These are phyloP conservation scores for Dryas drummondii DNA, from an alignment of 306 rosid species.

Conservation along the genomic window DNA sequence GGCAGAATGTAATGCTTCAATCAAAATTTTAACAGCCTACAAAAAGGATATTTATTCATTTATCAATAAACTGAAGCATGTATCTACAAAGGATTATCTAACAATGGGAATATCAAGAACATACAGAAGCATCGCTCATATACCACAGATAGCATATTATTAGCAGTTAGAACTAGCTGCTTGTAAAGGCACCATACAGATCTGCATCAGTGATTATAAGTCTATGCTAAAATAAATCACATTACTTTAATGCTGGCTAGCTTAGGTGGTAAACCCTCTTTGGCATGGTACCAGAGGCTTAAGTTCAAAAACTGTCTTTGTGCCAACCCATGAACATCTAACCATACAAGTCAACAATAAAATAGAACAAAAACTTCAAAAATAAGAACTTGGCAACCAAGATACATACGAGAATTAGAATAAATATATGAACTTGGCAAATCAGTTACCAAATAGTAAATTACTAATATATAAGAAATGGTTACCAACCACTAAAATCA, in stretches of 20 bases:
- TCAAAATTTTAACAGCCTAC: slow-evolving; percentile 75
- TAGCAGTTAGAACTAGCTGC: neutral
- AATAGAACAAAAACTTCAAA: neutral
- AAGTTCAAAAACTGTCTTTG: slow-evolving; percentile 5
- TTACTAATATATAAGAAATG: neutral
- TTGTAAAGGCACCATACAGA: neutral
- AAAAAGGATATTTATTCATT: slow-evolving; percentile 15
- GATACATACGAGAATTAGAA: neutral
- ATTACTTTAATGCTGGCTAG: neutral
- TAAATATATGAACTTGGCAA: neutral
- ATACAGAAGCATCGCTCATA: neutral
- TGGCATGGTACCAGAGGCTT: slow-evolving; percentile 1
- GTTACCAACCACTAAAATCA: neutral
- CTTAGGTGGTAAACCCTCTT: slow-evolving; percentile 14
- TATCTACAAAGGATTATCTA: slow-evolving; percentile 18
- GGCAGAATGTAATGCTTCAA: slow-evolving; percentile 72
- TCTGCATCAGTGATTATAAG: neutral
- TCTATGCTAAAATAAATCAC: neutral
- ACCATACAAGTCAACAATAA: neutral
- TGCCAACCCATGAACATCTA: neutral
- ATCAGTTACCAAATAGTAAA: neutral
- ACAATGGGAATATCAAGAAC: slow-evolving; percentile 1
- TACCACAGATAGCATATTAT: neutral
- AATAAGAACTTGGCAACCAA: neutral
- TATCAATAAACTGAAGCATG: slow-evolving; percentile 18